Evolutionary conservation across 306 rosid genomes (phyloP), one percentile per base, ranked within the genome.

Genomic region (Pterocarpus santalinus): DNA sequence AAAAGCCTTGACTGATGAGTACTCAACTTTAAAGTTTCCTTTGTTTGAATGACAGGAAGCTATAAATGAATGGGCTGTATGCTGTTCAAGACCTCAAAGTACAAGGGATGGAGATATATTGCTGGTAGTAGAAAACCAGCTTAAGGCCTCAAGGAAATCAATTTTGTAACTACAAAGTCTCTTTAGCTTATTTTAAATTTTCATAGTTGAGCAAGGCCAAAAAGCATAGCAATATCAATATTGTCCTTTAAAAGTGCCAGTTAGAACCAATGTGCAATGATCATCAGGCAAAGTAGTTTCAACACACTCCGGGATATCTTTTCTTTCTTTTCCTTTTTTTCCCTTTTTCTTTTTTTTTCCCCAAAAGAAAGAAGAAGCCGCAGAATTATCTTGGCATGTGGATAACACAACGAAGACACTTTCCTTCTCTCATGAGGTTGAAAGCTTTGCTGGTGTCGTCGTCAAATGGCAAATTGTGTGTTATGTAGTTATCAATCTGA

Each of bases 391-490:
- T 55, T 46, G 84, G 77, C 94, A 95, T 89, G 91, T 90, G 97
- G 73, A 95, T 87, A 39, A 95, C 99, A 85, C 99, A 95, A 34
- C 97, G 97, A 81, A 95, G 85, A 70, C 99, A 95, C 79, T 84
- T 87, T 11, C 97, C 99, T 78, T 87, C 98, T 51, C 17, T 86
- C 97, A 95, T 95, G 81, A 95, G 93, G 76, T 86, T 80, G 74
- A 95, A 93, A 86, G 97, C 97, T 79, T 80, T 73, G 88, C 90
- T 95, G 77, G 93, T 87, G 41, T 91, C 94, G 53, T 83, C 89
- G 53, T 82, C 89, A 82, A 95, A 82, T 72, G 85, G 65, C 76
- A 95, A 80, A 75, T 93, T 84, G 68, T 95, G 99, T 28, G 97
- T 83, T 80, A 93, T 88, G 86, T 90, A 91, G 75, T 93, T 93